Conservation (phyloP, 2,329 filamentous ascomycete species). For the Sclerotinia subarctica region DNA sequence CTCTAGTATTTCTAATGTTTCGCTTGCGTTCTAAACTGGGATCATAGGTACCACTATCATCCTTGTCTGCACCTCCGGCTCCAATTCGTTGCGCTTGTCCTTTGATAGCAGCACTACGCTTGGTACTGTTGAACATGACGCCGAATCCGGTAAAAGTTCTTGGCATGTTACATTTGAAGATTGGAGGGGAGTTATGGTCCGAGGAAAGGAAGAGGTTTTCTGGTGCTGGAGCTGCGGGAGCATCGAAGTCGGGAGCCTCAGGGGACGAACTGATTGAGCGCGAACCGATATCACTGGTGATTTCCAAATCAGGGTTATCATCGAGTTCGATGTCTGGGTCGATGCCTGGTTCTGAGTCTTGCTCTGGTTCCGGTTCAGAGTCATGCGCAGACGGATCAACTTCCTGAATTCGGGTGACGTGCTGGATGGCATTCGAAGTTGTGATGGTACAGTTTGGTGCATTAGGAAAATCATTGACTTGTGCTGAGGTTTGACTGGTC, state of each 20-base stretch:
- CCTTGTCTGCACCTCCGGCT: conserved; percentile 30
- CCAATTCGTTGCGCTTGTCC: conserved; percentile 21
- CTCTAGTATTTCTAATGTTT: not conserved
- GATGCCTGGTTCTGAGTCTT: not conserved
- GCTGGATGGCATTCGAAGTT: not conserved
- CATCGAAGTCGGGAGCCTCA: conserved; percentile 24
- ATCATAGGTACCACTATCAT: conserved; percentile 35
- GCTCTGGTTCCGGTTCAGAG: not conserved
- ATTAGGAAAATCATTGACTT: not conserved
- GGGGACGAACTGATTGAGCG: conserved; percentile 33
- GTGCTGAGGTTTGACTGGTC: not conserved
- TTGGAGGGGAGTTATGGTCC: conserved; percentile 26
- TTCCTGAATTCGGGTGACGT: not conserved
- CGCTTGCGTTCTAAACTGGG: conserved; percentile 23
- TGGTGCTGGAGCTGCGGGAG: conserved; percentile 22
- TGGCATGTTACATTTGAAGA: not conserved
- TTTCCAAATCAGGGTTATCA: not conserved
- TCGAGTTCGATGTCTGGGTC: not conserved
- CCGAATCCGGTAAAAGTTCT: conserved; percentile 19
- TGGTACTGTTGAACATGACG: conserved; percentile 25
- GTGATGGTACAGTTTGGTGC: not conserved
- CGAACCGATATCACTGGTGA: not conserved
- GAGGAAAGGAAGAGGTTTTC: conserved; percentile 28
- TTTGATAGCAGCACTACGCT: conserved; percentile 24
- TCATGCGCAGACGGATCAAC: not conserved